Conservation (phyloP, 2,329 filamentous ascomycete genomes). For the Pyrenophora graminea region DNA sequence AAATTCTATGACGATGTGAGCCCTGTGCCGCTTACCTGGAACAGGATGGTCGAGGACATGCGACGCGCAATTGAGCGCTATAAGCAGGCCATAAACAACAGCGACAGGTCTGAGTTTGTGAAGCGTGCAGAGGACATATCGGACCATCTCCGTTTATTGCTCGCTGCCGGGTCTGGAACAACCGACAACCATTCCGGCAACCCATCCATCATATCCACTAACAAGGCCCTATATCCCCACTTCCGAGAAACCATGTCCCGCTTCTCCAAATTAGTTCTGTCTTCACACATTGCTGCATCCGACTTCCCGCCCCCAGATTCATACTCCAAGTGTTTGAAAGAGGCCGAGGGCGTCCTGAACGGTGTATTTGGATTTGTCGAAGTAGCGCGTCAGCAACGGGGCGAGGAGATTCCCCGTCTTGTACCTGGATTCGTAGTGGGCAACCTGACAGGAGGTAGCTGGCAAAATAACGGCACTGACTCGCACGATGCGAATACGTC, state of each 20-base stretch:
- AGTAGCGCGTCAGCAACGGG: constrained; percentile 88
- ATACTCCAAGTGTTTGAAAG: constrained; percentile 90
- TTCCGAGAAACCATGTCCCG: constrained; percentile 99
- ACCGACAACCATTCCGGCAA: constrained; percentile 99
- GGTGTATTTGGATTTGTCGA: constrained; percentile 97
- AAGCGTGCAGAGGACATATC: constrained; percentile 96
- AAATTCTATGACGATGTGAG: constrained; percentile 92
- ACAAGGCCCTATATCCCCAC: constrained; percentile 95
- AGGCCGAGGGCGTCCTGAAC: constrained; percentile 93
- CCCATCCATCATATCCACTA: constrained; percentile 98
- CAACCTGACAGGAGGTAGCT: constrained; percentile 81
- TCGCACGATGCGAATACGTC: constrained; percentile 69
- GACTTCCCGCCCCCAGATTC: constrained; percentile 96
- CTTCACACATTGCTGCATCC: constrained; percentile 93
- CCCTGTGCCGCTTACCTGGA: constrained; percentile 83
- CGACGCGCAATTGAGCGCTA: constrained; percentile 87
- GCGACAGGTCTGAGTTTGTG: constrained; percentile 87
- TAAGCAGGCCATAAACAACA: constrained; percentile 82
- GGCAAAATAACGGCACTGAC: constrained; percentile 70
- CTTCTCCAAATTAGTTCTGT: constrained; percentile 98
- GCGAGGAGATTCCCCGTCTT: constrained; percentile 89
- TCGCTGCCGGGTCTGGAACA: constrained; percentile 94
- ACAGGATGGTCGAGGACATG: constrained; percentile 88
- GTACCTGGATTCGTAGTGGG: constrained; percentile 92
- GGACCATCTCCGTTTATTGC: constrained; percentile 86